Evolutionary conservation across 2,329 filamentous ascomycete genomes (phyloP).

Genomic region (Diaporthe australafricana): DNA sequence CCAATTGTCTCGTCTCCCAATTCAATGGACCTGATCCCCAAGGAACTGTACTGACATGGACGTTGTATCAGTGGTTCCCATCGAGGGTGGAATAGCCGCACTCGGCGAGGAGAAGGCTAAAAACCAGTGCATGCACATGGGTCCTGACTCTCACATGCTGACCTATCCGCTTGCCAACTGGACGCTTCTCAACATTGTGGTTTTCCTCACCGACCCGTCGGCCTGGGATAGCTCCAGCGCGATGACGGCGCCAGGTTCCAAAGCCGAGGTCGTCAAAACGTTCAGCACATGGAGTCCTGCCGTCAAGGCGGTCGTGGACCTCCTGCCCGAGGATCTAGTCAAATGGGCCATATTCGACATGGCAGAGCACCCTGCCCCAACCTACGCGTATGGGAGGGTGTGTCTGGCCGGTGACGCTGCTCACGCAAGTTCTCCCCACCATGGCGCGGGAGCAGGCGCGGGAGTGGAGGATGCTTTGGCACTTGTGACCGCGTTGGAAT

Average conservation of each 20-base stretch:
- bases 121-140: constrained; percentile 68
- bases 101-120: constrained; percentile 61
- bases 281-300: not conserved
- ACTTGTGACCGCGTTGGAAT: constrained; percentile 47
- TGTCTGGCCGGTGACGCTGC: constrained; percentile 68
- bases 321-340: not conserved
- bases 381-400: constrained; percentile 57
- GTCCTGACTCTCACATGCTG: constrained; percentile 66
- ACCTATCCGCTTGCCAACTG: constrained; percentile 71
- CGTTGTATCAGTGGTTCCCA: too few relatives aligned
- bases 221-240: not conserved
- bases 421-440: constrained; percentile 65
- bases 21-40: constrained; percentile 66
- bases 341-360: constrained; percentile 28
- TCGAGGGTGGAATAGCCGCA: too few relatives aligned
- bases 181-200: constrained; percentile 67
- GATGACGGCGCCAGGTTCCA: not conserved
- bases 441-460: constrained; percentile 66
- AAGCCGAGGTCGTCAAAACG: not conserved
- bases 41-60: too few relatives aligned
- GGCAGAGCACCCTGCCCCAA: constrained; percentile 55
- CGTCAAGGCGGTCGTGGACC: not conserved
- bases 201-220: constrained; percentile 44
- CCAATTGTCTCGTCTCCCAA: too few relatives aligned
- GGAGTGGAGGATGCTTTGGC: constrained; percentile 66